phyloP scores from a whole-genome alignment of 768 basidiomycete species.

The Dentipellis sp. region DNA sequence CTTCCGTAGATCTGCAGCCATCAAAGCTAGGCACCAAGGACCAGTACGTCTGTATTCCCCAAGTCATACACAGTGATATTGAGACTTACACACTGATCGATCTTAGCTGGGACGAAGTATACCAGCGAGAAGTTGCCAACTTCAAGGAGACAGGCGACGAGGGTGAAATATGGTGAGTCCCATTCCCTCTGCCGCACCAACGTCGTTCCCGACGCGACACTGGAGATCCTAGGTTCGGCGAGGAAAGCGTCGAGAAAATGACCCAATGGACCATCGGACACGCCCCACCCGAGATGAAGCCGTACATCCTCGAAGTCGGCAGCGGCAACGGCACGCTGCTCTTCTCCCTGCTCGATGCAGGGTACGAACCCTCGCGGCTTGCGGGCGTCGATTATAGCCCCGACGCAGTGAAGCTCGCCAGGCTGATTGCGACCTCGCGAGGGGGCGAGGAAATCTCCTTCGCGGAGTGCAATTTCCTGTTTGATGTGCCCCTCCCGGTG shows the following conservation, averaged over 20 bases:
- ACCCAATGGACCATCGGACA: constrained; percentile 58
- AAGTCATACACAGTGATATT: neutral
- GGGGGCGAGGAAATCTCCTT: constrained; percentile 39
- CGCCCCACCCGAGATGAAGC: constrained; percentile 35
- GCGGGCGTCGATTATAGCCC: constrained; percentile 72
- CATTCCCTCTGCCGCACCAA: neutral
- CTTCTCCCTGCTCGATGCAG: constrained; percentile 59
- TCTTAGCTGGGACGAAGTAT: constrained; percentile 73
- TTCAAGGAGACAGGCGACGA: constrained; percentile 73
- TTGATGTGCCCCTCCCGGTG: constrained; percentile 34
- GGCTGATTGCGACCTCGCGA: constrained; percentile 40
- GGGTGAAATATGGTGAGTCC: constrained; percentile 71
- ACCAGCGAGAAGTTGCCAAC: constrained; percentile 59
- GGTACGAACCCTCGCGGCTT: constrained; percentile 44
- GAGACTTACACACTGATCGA: neutral
- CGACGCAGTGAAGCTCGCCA: constrained; percentile 58
- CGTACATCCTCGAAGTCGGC: constrained; percentile 68
- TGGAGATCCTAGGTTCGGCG: constrained; percentile 55
- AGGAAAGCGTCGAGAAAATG: constrained; percentile 71
- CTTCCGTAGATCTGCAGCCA: constrained; percentile 36
- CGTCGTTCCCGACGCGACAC: neutral
- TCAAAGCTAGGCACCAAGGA: constrained; percentile 75
- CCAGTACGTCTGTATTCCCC: constrained; percentile 42
- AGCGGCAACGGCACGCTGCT: constrained; percentile 74
- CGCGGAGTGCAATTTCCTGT: constrained; percentile 55